Percentiles rank a stretch among this genome's conserved stretches.
phyloP scores from a whole-genome alignment of 805 yeast species.

The Candida koratica region DNA sequence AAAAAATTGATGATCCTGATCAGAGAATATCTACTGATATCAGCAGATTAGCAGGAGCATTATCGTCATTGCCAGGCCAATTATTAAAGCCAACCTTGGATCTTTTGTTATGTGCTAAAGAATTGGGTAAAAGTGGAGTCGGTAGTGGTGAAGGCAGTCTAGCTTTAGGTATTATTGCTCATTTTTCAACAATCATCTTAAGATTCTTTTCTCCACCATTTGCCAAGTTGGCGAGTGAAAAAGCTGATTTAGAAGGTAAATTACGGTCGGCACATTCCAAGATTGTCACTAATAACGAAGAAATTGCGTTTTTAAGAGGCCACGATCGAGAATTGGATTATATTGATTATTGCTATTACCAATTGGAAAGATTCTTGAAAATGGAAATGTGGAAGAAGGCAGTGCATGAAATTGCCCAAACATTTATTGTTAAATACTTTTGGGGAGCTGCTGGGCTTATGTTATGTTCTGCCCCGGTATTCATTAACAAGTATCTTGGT shows the following conservation, averaged over 20 bases:
- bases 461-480: conserved; percentile 85
- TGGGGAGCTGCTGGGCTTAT: conserved; percentile 96
- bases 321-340: conserved; percentile 73
- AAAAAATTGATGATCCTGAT: conserved; percentile 65
- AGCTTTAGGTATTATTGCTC: conserved; percentile 74
- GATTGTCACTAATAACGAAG: conserved; percentile 75
- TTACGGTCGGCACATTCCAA: conserved; percentile 81
- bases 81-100: conserved; percentile 80
- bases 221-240: conserved; percentile 70
- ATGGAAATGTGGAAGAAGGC: conserved; percentile 74
- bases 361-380: conserved; percentile 71
- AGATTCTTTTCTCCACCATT: conserved; percentile 85
- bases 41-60: conserved; percentile 64
- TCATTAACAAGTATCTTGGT: conserved; percentile 54
- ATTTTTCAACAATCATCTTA: conserved; percentile 69
- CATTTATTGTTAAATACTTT: conserved; percentile 82
- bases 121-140: conserved; percentile 61
- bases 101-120: conserved; percentile 73
- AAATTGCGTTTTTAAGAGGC: conserved; percentile 81
- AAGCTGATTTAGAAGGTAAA: conserved; percentile 79
- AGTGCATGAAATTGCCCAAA: conserved; percentile 78
- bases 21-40: conserved; percentile 81
- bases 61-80: conserved; percentile 76
- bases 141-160: conserved; percentile 76
- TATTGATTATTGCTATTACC: conserved; percentile 76